Evolutionary conservation across 1,284 basidiomycete genomes (phyloP), one percentile per base, ranked within the genome.

Genomic region (Bjerkandera adusta): DNA sequence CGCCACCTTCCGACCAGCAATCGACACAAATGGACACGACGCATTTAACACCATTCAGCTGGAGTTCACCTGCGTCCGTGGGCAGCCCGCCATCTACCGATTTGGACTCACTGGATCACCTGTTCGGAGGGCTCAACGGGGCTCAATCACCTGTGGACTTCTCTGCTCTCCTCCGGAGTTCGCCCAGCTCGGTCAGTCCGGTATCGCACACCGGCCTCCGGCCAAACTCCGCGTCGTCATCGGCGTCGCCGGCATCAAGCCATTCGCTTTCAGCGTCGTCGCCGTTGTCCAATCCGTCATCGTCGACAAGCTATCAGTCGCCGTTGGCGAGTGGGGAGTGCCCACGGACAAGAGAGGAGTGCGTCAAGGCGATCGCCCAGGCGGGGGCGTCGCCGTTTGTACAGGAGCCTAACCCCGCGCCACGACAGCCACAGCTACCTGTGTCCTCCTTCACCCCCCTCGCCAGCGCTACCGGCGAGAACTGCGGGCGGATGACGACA

Each of bases 271-370:
- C 24, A 10, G 50, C 52, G 5, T 56, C 57, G 24, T 60, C 65
- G 34, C 69, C 67, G 35, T 58, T 61, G 16, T 48, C 56, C 24
- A 61, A 49, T n/a, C 57, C 57, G 24, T 46, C 57, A 30, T 42
- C 55, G 26, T 38, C 27, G 15, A 50, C 45, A 5, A 50, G 53
- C 34, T 51, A 49, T 18, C 18, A 43, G 49, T 1, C 52, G 49
- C 10, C 55, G 63, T 16, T 55, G 59, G 0, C 22, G 13, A 36
- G 16, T 15, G 39, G 35, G n/a, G 55, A 67, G 12, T 82, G 76
- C 57, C 83, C 85, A 1, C 77, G 76, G 64, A 84, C 76, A 27
- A 83, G 73, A 57, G 68, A 71, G 21, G 78, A 85, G 25, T 48
- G 83, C 4, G 69, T 66, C 34, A 64, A 75, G 49, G 63, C 61